Evolutionary conservation across 1,284 basidiomycete genomes (phyloP).

Genomic region (Polyporus tsugae): DNA sequence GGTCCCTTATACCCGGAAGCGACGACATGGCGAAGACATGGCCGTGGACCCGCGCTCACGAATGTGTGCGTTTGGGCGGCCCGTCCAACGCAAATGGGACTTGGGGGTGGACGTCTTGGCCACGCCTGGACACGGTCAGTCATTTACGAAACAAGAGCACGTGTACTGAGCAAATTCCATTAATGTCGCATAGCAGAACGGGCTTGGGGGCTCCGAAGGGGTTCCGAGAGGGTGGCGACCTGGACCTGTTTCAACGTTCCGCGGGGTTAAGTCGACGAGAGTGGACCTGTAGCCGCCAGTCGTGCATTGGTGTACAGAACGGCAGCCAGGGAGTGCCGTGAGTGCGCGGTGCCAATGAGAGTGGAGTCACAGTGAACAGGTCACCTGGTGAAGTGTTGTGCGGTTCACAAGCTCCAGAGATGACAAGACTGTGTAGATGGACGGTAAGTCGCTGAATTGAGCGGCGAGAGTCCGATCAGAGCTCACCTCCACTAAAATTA

Average conservation of each 20-base stretch:
- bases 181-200: neutral
- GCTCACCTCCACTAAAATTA: neutral
- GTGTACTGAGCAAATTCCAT: neutral
- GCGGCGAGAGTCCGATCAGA: neutral
- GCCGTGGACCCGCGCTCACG: neutral
- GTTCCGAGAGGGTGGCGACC: neutral
- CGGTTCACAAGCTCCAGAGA: neutral
- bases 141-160: neutral
- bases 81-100: neutral
- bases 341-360: neutral
- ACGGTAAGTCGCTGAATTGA: neutral
- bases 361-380: neutral
- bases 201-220: neutral
- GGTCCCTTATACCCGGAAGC: neutral
- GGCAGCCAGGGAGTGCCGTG: neutral
- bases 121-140: neutral
- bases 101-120: neutral
- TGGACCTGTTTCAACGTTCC: neutral
- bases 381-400: neutral
- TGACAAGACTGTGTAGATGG: neutral
- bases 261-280: neutral
- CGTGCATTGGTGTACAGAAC: neutral
- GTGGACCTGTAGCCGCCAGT: neutral
- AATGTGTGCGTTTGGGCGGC: neutral
- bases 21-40: neutral